These are phyloP conservation scores for Alternaria dauci DNA, from an alignment of 2,329 filamentous ascomycete species.

Conservation along the genomic window DNA sequence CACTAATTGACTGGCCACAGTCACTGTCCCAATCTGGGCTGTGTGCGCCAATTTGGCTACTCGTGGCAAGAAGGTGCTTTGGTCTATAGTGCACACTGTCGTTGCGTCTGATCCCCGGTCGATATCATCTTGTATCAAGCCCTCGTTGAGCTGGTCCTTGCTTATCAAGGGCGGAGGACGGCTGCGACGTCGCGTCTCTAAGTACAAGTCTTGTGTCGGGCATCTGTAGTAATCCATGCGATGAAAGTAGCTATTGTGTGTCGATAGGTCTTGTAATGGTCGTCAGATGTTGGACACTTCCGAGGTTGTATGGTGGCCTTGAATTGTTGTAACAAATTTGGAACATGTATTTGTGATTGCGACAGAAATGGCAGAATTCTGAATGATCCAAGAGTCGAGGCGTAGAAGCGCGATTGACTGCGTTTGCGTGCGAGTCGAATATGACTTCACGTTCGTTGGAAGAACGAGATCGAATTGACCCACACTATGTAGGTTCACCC, in stretches of 20 bases:
- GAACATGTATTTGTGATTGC: background rate
- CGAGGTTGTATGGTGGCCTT: background rate
- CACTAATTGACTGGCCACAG: slow-evolving; percentile 20
- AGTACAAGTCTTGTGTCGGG: slow-evolving; percentile 20
- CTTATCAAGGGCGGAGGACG: slow-evolving; percentile 9
- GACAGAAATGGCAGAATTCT: background rate
- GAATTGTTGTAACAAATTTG: background rate
- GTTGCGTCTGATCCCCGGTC: slow-evolving; percentile 30
- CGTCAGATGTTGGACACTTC: background rate
- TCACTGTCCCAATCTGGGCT: slow-evolving; percentile 21
- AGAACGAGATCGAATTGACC: background rate
- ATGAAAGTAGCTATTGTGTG: background rate
- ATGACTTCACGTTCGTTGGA: slow-evolving; percentile 1
- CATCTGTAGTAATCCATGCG: slow-evolving; percentile 41
- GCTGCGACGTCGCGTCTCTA: slow-evolving; percentile 30
- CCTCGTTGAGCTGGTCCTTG: slow-evolving; percentile 33
- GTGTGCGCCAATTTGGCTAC: slow-evolving; percentile 3
- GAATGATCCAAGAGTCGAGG: background rate
- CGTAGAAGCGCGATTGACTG: background rate
- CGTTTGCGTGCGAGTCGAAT: slow-evolving; percentile 3
- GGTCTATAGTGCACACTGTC: slow-evolving; percentile 22
- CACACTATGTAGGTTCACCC: background rate
- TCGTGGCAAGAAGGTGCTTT: background rate
- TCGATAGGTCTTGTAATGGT: background rate
- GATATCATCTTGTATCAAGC: slow-evolving; percentile 29